Conservation (phyloP, 1,284 basidiomycete genomes). For the Apiotrichum montevideense region DNA sequence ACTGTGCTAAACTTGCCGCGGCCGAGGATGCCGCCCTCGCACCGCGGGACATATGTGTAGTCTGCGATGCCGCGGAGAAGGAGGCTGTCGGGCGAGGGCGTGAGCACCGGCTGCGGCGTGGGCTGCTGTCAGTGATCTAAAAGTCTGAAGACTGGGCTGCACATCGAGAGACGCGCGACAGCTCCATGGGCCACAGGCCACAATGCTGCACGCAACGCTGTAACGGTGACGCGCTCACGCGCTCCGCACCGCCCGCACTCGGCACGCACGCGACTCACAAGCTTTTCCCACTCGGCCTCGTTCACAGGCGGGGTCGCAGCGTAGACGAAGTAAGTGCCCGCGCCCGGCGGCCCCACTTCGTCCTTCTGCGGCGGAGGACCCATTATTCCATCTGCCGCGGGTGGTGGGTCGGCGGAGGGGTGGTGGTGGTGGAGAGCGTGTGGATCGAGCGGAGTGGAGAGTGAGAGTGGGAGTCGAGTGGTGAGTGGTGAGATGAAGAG, state of each 20-base stretch:
- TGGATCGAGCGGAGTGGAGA: neutral
- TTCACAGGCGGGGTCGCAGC: conserved; percentile 3
- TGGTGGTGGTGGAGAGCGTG: neutral
- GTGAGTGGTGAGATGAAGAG: too few species aligned
- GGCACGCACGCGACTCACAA: conserved; percentile 9
- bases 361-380: conserved; percentile 9
- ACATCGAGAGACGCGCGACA: too few species aligned
- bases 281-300: conserved; percentile 12
- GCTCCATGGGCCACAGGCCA: too few species aligned
- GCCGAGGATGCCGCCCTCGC: conserved; percentile 43
- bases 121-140: conserved; percentile 8
- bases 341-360: conserved; percentile 31
- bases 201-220: too few species aligned
- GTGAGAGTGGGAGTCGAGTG: too few species aligned
- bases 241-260: too few species aligned
- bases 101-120: conserved; percentile 7
- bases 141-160: too few species aligned
- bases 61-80: conserved; percentile 46
- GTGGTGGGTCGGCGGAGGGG: neutral
- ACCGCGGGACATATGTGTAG: conserved; percentile 41
- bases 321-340: conserved; percentile 36
- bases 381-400: conserved; percentile 7
- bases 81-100: conserved; percentile 39
- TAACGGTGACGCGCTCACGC: too few species aligned
- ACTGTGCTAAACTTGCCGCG: conserved; percentile 51